Base-by-base conservation (phyloP, 306 rosid species). In the Dryas alaskensis region DNA sequence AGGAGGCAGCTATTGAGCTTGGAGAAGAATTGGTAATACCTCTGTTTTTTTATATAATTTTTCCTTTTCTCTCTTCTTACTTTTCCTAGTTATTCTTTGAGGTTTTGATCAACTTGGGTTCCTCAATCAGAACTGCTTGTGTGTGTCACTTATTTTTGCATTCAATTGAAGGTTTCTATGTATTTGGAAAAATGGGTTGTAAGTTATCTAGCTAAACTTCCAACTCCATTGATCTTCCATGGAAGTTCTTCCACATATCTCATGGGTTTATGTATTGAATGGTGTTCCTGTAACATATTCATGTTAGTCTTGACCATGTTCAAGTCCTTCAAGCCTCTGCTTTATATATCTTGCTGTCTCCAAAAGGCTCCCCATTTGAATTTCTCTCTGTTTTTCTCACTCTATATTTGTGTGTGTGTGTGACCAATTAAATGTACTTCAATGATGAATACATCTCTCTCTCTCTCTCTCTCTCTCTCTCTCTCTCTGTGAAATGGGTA, bases 1-100 rank as follows among this genome's bases (percentile, higher is more conserved):
- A 86, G 73, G 98, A 93, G 44, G 94, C 98, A 80, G 97, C 98
- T 78, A 88, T 91, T 81, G 94, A 91, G 78, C 98, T 93, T 64
- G 98, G 89, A 70, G 82, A 72, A 63, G 97, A 89, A 80, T 81
- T 93, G 91, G 98, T 93, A 70, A 52, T 39, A 50, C 31, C 53
- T 47, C 69, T 67, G 40, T 50, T 60, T 48, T 31, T 66, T 43
- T 47, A 12, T 11, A 19, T 45, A 9, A 6, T 39, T 19, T 5
- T 19, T 11, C 16, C 9, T 55, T 42, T 66, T 1, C 11, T 17
- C 27, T 51, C 70, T 72, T 51, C 65, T 7, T 47, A 53, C 2
- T 12, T 1, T 47, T 47, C 66, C 3, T 67, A 46, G 8, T 69
- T 62, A 37, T 48, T 57, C 19, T 57, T 46, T 42, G 6, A 4